Evolutionary conservation across 257 asterid species (phyloP).

Genomic region (Solanum rostratum): DNA sequence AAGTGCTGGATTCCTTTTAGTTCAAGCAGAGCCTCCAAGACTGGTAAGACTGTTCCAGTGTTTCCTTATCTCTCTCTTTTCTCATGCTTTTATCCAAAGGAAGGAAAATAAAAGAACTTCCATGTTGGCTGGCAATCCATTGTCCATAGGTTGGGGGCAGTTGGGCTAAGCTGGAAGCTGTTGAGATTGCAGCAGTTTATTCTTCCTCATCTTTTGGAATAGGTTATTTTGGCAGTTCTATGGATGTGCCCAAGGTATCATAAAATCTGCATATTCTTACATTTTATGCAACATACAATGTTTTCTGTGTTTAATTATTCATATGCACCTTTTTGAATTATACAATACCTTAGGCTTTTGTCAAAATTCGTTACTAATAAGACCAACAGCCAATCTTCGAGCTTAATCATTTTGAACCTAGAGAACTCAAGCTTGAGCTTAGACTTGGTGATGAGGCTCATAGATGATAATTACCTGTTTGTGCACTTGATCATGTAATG

Average conservation of each 20-base stretch:
- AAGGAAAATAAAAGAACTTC: background rate
- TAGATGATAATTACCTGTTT: background rate
- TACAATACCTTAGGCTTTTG: background rate
- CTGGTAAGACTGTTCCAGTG: constrained; percentile 22
- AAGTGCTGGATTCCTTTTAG: constrained; percentile 74
- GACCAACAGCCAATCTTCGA: background rate
- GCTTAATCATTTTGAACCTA: background rate
- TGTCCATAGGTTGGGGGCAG: constrained; percentile 31
- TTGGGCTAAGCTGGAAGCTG: constrained; percentile 40
- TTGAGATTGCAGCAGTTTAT: constrained; percentile 72
- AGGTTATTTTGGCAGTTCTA: constrained; percentile 79
- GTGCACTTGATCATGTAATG: background rate
- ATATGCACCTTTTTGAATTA: background rate
- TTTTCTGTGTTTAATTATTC: background rate
- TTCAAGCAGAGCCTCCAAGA: constrained; percentile 52
- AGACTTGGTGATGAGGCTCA: background rate
- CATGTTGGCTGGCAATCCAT: background rate
- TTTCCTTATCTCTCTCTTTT: background rate
- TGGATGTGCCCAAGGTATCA: constrained; percentile 79
- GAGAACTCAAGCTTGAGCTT: background rate
- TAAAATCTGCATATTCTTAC: background rate
- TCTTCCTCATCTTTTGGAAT: constrained; percentile 82
- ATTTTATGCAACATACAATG: background rate
- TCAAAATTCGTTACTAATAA: background rate
- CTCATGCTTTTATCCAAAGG: background rate